Evolutionary conservation across 257 asterid genomes (phyloP), one percentile per base, ranked within the genome.

Genomic region (Nicotiana paniculata): DNA sequence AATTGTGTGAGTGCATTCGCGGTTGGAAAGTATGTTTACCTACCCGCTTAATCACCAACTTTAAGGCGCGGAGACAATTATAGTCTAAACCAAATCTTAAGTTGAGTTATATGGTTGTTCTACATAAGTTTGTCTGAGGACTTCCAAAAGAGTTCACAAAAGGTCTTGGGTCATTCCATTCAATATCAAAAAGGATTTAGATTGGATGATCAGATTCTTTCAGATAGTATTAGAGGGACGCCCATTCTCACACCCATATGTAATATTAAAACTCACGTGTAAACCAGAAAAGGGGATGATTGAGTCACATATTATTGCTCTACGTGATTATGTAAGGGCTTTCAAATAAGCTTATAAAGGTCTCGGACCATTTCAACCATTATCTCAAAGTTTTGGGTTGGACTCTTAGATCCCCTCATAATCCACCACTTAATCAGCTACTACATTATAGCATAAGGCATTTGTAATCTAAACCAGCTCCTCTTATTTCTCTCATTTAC

Each of bases 121-220:
- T 48, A n/a, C 79, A 74, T 74, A 74, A n/a, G 79, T 15, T 43
- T 51, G 79, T 74, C 78, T 70, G 8, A 74, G 43, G 55, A 26
- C 24, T 74, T 74, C 43, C 28, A 26, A 74, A 46, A 46, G 39
- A 48, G 39, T 74, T 74, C 6, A 6, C 51, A 48, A 51, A 26
- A 26, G 24, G 43, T 48, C 62, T 6, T 8, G 2, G 16, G 53
- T 72, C 16, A 51, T 11, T 48, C 26, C 26, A 74, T 61, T 51
- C 28, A 46, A 72, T 74, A 35, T 48, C 62, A 15, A 26, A 43
- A 72, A 74, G 46, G 26, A 48, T 13, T 26, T 51, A 48, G 62
- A 16, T 24, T 28, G 79, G 62, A 48, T 51, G 43, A 51, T 74
- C 62, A 74, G 28, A 24, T 28, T 51, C 37, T 74, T 26, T 4